Conservation (phyloP, 148 eudicot species). For the Agrostemma githago region DNA sequence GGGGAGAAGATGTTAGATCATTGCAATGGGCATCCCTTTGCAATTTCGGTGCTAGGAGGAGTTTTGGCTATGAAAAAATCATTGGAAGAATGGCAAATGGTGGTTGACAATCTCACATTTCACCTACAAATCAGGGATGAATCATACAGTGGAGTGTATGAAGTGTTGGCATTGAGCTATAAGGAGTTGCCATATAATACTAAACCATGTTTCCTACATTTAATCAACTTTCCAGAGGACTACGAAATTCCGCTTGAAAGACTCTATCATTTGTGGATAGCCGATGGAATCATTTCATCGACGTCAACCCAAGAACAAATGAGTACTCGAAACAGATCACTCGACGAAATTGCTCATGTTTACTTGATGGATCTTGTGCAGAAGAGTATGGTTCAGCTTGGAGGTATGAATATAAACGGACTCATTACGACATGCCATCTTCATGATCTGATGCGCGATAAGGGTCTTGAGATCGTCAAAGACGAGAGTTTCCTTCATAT, state of each 20-base stretch:
- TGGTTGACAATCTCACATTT: background rate
- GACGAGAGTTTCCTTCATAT: too few species aligned
- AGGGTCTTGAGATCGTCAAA: too few species aligned
- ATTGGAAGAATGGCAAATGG: conserved; percentile 11
- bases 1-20: conserved; percentile 4
- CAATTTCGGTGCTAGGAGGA: conserved; percentile 24
- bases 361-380: conserved; percentile 22
- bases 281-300: conserved; percentile 25
- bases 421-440: conserved; percentile 21
- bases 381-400: conserved; percentile 19
- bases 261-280: conserved; percentile 28
- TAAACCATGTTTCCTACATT: conserved; percentile 29
- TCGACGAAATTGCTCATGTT: conserved; percentile 23
- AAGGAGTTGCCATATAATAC: conserved; percentile 28
- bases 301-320: background rate
- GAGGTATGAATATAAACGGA: conserved; percentile 8
- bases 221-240: conserved; percentile 28
- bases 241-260: conserved; percentile 15
- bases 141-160: too few species aligned
- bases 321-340: conserved; percentile 11
- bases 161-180: conserved; percentile 20
- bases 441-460: conserved; percentile 19
- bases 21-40: conserved; percentile 26
- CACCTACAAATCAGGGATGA: too few species aligned
- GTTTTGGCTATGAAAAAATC: conserved; percentile 16